These are phyloP conservation scores for Nemania sp. DNA, from an alignment of 2,329 filamentous ascomycete species.

Conservation along the genomic window DNA sequence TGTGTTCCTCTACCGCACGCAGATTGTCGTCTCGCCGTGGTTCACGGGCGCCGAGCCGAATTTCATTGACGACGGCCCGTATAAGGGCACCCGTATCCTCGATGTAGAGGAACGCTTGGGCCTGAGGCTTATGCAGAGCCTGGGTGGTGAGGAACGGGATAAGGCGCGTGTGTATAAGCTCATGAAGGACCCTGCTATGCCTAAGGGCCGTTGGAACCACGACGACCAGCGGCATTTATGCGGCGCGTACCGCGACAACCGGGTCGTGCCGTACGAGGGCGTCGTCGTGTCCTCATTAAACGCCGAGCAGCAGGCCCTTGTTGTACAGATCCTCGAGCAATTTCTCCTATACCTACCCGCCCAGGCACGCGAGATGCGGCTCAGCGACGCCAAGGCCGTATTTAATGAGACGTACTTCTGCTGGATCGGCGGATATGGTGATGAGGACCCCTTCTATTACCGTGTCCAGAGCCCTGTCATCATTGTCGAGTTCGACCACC, in stretches of 20 bases:
- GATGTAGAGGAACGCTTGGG: conserved; percentile 73
- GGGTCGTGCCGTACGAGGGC: conserved; percentile 80
- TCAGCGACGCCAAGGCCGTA: conserved; percentile 66
- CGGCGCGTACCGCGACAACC: conserved; percentile 83
- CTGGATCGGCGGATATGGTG: conserved; percentile 79
- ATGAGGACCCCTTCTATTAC: conserved; percentile 81
- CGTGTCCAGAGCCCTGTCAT: conserved; percentile 81
- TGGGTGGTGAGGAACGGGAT: conserved; percentile 59
- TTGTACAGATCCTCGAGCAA: conserved; percentile 71
- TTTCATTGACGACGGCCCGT: conserved; percentile 73
- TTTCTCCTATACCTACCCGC: conserved; percentile 77
- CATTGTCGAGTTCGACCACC: conserved; percentile 82
- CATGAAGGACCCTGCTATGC: conserved; percentile 75
- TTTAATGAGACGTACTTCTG: conserved; percentile 81
- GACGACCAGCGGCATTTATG: conserved; percentile 84
- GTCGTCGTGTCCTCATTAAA: conserved; percentile 65
- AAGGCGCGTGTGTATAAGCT: conserved; percentile 68
- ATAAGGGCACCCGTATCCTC: conserved; percentile 74
- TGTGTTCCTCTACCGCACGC: conserved; percentile 72
- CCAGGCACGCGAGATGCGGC: conserved; percentile 63
- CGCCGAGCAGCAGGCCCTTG: conserved; percentile 61
- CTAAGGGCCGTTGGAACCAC: conserved; percentile 78
- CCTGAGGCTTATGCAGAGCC: conserved; percentile 75
- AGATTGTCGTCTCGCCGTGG: conserved; percentile 78
- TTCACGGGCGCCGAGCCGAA: conserved; percentile 88